A percentile compares a stretch with the other conserved stretches of the same genome.
Conservation (phyloP, 192 early-diverging fungal genomes). For the Haplosporangium gracile region DNA sequence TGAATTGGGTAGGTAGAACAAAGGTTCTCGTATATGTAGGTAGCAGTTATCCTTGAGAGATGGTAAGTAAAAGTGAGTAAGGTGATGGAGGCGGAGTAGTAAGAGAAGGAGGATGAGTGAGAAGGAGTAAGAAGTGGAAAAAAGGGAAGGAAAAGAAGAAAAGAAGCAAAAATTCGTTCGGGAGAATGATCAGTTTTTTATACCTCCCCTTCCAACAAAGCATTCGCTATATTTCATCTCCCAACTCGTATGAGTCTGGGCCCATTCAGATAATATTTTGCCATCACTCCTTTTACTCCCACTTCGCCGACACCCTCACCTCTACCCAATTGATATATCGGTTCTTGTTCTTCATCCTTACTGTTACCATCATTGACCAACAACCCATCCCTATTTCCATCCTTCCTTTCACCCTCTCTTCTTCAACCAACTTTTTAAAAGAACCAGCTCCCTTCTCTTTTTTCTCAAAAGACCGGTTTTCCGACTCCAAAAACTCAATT, state of each 20-base stretch:
- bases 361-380: background rate
- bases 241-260: background rate
- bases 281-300: background rate
- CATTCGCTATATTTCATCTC: background rate
- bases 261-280: background rate
- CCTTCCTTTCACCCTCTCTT: background rate
- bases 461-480: background rate
- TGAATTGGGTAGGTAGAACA: background rate
- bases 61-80: background rate
- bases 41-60: background rate
- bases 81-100: background rate
- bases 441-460: background rate
- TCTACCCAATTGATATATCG: background rate
- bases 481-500: conserved; percentile 20
- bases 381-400: background rate
- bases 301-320: background rate
- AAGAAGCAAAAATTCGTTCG: background rate
- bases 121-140: background rate
- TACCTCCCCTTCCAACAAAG: background rate
- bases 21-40: background rate
- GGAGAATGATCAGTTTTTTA: background rate
- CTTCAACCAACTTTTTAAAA: background rate
- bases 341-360: background rate
- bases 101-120: conserved; percentile 1
- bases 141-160: conserved; percentile 13